Conservation (phyloP, 306 rosid genomes). For the Citrullus colocynthis region DNA sequence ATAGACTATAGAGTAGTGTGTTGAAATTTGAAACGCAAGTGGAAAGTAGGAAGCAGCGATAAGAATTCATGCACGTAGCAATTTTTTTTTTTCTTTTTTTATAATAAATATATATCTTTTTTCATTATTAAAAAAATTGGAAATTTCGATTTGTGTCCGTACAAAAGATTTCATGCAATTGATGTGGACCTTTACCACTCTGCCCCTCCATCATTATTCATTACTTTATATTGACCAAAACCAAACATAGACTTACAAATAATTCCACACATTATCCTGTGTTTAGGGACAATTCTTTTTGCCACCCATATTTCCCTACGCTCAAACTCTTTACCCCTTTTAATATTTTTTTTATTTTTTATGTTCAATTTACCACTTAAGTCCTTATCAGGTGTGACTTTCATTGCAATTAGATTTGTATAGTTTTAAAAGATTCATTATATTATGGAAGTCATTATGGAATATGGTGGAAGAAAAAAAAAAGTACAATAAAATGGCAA, state of each 20-base stretch:
- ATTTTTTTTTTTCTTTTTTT: not conserved
- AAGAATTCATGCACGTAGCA: constrained; percentile 1
- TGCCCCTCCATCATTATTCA: not conserved
- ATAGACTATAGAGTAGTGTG: not conserved
- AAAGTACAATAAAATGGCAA: too few relatives aligned
- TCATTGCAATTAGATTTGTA: not conserved
- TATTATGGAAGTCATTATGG: too few relatives aligned
- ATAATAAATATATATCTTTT: not conserved
- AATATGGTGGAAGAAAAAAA: too few relatives aligned
- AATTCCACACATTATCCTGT: not conserved
- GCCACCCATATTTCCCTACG: not conserved
- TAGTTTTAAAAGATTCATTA: too few relatives aligned
- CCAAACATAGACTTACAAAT: not conserved
- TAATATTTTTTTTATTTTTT: not conserved
- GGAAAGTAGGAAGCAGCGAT: not conserved
- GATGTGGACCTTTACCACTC: not conserved
- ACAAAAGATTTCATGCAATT: not conserved
- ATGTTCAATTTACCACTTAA: not conserved
- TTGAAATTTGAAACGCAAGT: not conserved
- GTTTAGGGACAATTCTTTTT: not conserved
- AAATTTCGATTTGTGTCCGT: not conserved
- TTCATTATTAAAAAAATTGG: not conserved
- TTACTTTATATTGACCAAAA: not conserved
- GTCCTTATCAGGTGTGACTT: not conserved
- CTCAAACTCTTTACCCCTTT: not conserved